Evolutionary conservation across 805 yeast genomes (phyloP).

Genomic region (Alloascoidea africana): DNA sequence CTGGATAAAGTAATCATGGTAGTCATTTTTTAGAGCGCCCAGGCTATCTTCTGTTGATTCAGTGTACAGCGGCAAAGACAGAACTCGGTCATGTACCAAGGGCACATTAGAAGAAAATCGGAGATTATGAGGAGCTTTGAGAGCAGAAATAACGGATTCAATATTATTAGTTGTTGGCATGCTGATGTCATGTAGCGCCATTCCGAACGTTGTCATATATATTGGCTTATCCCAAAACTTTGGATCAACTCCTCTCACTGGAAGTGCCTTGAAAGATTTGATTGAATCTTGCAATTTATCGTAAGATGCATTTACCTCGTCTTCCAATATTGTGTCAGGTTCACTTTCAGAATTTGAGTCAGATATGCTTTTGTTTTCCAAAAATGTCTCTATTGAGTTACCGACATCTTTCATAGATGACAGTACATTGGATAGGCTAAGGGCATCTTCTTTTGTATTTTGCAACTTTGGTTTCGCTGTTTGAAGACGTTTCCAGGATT

Average conservation of each 20-base stretch:
- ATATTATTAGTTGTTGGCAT: too few relatives aligned
- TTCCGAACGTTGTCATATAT: neutral
- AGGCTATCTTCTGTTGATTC: constrained; percentile 11
- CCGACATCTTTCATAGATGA: neutral
- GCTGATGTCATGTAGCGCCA: too few relatives aligned
- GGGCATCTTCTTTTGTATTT: too few relatives aligned
- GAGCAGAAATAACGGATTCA: too few relatives aligned
- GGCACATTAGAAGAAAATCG: constrained; percentile 22
- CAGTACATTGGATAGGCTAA: neutral
- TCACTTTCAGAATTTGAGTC: neutral
- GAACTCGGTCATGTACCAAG: constrained; percentile 18
- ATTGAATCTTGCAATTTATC: neutral
- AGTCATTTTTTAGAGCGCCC: constrained; percentile 9
- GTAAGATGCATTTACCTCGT: neutral
- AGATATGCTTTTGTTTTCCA: neutral
- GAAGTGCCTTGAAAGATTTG: too few relatives aligned
- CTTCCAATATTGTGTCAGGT: neutral
- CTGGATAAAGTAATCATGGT: constrained; percentile 24
- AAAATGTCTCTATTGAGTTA: neutral
- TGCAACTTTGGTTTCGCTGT: neutral
- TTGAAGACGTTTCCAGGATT: neutral
- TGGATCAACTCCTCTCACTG: too few relatives aligned
- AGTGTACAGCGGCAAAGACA: constrained; percentile 19
- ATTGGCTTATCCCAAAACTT: neutral
- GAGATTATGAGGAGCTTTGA: too few relatives aligned